phyloP scores from a whole-genome alignment of 2,329 filamentous ascomycete species.

The Penicillium sp. region DNA sequence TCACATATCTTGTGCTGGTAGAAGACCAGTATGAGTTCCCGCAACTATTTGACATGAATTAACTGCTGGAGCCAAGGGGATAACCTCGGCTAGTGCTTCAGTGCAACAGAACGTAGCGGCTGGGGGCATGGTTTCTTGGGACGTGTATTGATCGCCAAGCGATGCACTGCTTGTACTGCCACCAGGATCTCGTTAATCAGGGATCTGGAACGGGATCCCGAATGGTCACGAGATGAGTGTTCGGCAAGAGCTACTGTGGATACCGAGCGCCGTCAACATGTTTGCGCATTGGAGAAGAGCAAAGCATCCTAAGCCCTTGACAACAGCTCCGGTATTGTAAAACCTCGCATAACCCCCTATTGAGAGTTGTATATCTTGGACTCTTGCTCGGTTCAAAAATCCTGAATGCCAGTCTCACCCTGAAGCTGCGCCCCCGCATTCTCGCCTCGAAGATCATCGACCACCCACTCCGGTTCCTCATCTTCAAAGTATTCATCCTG shows the following conservation, averaged over 20 bases:
- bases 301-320: not conserved
- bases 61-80: not conserved
- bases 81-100: not conserved
- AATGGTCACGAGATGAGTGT: not conserved
- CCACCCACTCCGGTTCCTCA: slow-evolving; percentile 69
- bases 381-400: slow-evolving; percentile 54
- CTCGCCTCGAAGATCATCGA: slow-evolving; percentile 43
- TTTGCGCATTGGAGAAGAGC: not conserved
- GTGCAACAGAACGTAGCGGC: not conserved
- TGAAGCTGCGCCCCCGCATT: slow-evolving; percentile 28
- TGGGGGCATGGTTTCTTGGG: not conserved
- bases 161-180: not conserved
- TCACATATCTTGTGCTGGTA: not conserved
- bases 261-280: not conserved
- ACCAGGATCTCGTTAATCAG: not conserved
- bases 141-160: not conserved
- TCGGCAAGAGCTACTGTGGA: not conserved
- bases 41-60: not conserved
- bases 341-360: not conserved
- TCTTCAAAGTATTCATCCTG: slow-evolving; percentile 80
- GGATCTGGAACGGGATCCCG: not conserved
- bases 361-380: not conserved
- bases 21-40: not conserved
- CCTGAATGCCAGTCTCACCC: slow-evolving; percentile 71
- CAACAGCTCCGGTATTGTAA: not conserved